Base-by-base conservation (phyloP, 176 grass and related monocot species). In the Carex myosuroides region DNA sequence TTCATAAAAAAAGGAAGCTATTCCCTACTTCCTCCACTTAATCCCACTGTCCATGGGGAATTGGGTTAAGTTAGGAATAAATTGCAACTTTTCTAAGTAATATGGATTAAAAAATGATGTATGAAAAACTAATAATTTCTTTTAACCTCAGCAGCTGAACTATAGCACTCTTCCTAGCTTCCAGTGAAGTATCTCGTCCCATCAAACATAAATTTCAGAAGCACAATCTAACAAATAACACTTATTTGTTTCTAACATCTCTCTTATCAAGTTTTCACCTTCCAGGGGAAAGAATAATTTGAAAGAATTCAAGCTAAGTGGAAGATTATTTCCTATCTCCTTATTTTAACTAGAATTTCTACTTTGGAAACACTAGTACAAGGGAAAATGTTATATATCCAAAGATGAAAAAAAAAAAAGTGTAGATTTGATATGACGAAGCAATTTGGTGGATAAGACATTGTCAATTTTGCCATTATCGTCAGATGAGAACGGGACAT, bases 171-270 rank as follows among this genome's bases (percentile, higher is more conserved):
- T 98, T 98, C 89, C 96, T 93, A 69, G 92, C 89, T 87, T 94
- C 91, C 7, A 95, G 80, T 16, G 89, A 85, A 58, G 91, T 95
- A 87, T 92, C 92, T 93, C 96, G 88, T 74, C 96, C 96, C 89
- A 95, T 95, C 93, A 98, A 67, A 90, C 89, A 90, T 85, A 98
- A 86, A 95, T 87, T 93, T 98, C 93, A 64, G 88, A 77, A 64
- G 86, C 89, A 61, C 91, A 95, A 66, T 98, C 92, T 83, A 98
- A 83, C 72, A 98, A 79, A 81, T 93, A 98, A 79, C 95, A 98
- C 62, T 92, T 98, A 81, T 87, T 84, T 76, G 95, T 90, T 84
- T 90, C 95, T 87, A 98, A 72, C 84, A 95, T 83, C 33, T 93
- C 91, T 83, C 88, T 93, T 85, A 82, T 89, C 73, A 98, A 86